Conservation (phyloP, 805 yeast species). For the Blastobotrys peoriensis region DNA sequence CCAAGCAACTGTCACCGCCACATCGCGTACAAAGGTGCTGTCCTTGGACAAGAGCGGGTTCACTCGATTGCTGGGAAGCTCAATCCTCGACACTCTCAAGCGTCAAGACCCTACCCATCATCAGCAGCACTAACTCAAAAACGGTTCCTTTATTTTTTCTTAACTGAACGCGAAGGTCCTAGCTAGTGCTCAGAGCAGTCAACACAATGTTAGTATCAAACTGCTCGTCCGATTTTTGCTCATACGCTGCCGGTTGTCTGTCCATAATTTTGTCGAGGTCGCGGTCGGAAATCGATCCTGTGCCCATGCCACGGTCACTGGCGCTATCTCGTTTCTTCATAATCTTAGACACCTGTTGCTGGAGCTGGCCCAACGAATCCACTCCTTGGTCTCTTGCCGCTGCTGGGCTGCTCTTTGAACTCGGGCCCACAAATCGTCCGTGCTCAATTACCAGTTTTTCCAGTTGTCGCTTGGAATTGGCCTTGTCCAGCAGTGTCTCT, state of each 20-base stretch:
- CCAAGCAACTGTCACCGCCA: slow-evolving; percentile 86
- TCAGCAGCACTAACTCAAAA: neutral
- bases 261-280: neutral
- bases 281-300: neutral
- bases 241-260: neutral
- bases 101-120: slow-evolving; percentile 65
- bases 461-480: slow-evolving; percentile 71
- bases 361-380: neutral
- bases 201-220: neutral
- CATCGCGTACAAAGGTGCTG: slow-evolving; percentile 75
- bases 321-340: neutral
- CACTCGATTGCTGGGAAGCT: slow-evolving; percentile 80
- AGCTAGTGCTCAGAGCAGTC: too few species aligned
- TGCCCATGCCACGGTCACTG: neutral
- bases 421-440: slow-evolving; percentile 35
- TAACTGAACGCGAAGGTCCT: too few species aligned
- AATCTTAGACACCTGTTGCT: neutral
- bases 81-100: slow-evolving; percentile 83
- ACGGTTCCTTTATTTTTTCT: too few species aligned
- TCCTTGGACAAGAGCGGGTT: slow-evolving; percentile 88
- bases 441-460: slow-evolving; percentile 69
- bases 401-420: neutral
- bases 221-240: neutral
- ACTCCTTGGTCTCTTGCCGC: neutral
- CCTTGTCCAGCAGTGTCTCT: slow-evolving; percentile 70